Conservation (phyloP, 805 yeast genomes). For the Kazachstania taianensis region DNA sequence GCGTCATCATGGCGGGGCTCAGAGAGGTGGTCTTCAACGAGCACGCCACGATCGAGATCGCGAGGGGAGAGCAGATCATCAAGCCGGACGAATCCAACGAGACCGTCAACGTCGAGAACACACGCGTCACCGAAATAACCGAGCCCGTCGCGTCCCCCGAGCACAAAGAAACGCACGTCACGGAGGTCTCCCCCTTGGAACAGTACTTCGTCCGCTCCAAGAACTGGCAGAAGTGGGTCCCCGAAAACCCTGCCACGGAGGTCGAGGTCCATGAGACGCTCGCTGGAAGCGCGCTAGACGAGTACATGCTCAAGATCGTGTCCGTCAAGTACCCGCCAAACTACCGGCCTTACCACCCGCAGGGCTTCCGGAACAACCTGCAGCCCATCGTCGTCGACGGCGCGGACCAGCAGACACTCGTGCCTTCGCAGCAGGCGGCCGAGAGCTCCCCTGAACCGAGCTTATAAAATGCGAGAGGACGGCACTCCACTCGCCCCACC, state of each 20-base stretch:
- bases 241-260: slow-evolving; percentile 14
- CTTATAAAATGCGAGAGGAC: too few relatives aligned
- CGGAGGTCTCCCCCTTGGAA: slow-evolving; percentile 9
- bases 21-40: slow-evolving; percentile 26
- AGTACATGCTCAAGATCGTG: slow-evolving; percentile 12
- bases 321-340: slow-evolving; percentile 2
- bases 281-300: slow-evolving; percentile 19
- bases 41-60: slow-evolving; percentile 23
- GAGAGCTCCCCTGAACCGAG: slow-evolving; percentile 9
- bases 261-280: slow-evolving; percentile 15
- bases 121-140: slow-evolving; percentile 1
- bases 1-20: slow-evolving; percentile 23
- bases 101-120: slow-evolving; percentile 3
- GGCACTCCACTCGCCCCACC: too few relatives aligned
- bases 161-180: slow-evolving; percentile 1
- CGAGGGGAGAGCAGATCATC: slow-evolving; percentile 11
- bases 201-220: slow-evolving; percentile 25
- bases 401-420: too few relatives aligned
- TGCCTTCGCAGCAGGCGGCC: neutral
- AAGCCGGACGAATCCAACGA: slow-evolving; percentile 4
- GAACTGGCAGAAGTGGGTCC: slow-evolving; percentile 18
- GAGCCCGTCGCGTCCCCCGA: neutral
- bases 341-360: too few relatives aligned
- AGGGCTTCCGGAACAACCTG: neutral
- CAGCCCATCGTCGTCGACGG: neutral